Evolutionary conservation across 805 yeast species (phyloP), one percentile per base, ranked within the genome.

Genomic region (Ogataea neopini): DNA sequence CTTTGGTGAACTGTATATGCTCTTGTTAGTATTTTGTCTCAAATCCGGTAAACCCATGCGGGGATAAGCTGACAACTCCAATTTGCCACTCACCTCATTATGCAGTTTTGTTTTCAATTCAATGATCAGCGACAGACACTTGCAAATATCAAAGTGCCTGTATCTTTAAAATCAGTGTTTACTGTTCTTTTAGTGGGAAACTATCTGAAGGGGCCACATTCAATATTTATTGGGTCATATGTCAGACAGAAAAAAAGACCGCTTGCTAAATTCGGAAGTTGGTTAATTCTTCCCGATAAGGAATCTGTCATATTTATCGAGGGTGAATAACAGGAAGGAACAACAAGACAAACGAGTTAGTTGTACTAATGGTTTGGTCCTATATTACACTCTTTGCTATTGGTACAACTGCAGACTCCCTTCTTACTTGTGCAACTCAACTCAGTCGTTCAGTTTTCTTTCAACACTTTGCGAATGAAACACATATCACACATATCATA

Each of bases 1-100:
- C 59, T 81, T 84, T 28, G 86, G 85, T 6, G 86, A 79, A 64
- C 86, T 77, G n/a, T n/a, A n/a, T n/a, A n/a, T n/a, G n/a, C n/a
- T n/a, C n/a, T n/a, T n/a, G n/a, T n/a, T n/a, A n/a, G n/a, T n/a
- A n/a, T n/a, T n/a, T n/a, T n/a, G n/a, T n/a, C n/a, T n/a, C n/a
- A n/a, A n/a, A 22, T 19, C 40, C 29, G 40, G 20, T 36, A 22
- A 11, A 8, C 22, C 40, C 40, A 17, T 39, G 42, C 23, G 42
- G 42, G 42, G 42, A 39, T 20, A 8, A 22, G 8, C 6, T 32
- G 37, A 34, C 10, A 29, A 6, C 32, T 6, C 32, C 10, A 11
- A 5, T 8, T 15, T n/a, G 18, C 34, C 15, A 50, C 53, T 36
- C 44, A 46, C 53, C 53, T 50, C 53, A 50, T 48, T 18, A 6